Evolutionary conservation across 139 green algal genomes (phyloP).

Genomic region (Deuterostichococcus epilithicus): DNA sequence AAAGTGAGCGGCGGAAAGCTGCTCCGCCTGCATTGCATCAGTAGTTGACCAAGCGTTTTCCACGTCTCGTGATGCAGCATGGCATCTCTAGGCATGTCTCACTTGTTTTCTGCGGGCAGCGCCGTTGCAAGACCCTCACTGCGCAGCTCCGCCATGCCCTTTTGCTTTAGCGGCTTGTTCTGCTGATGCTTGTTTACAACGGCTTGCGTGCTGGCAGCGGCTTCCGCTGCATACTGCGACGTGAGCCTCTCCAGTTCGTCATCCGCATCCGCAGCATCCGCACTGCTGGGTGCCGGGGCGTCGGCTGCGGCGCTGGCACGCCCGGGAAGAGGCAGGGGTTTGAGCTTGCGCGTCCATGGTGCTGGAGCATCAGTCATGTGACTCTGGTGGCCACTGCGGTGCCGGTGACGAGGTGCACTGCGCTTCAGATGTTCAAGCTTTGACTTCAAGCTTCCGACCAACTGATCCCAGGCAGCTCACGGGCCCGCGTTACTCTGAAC

Average conservation of each 20-base stretch:
- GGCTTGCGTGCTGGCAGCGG: not conserved
- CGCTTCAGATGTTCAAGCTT: too few relatives aligned
- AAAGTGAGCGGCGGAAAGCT: not conserved
- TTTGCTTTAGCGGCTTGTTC: constrained; percentile 1
- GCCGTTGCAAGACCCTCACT: constrained; percentile 22
- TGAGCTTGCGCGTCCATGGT: not conserved
- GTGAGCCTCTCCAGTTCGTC: constrained; percentile 14
- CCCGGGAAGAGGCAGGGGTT: not conserved
- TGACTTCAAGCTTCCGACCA: too few relatives aligned
- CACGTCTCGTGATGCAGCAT: not conserved
- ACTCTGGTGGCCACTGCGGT: too few relatives aligned
- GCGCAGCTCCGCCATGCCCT: constrained; percentile 20
- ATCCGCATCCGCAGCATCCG: not conserved
- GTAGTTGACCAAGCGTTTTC: not conserved
- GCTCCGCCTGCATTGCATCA: not conserved
- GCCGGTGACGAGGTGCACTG: too few relatives aligned
- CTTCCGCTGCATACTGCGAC: constrained; percentile 6
- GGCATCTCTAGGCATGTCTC: constrained; percentile 1
- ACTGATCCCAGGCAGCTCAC: too few relatives aligned
- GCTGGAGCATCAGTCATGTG: not conserved
- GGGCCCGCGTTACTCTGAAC: too few relatives aligned
- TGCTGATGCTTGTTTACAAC: not conserved
- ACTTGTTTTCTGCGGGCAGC: constrained; percentile 33
- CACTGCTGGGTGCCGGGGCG: too few relatives aligned
- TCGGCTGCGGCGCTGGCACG: too few relatives aligned